Base-by-base conservation (phyloP, 2,329 filamentous ascomycete genomes). In the Penicillium palitans region DNA sequence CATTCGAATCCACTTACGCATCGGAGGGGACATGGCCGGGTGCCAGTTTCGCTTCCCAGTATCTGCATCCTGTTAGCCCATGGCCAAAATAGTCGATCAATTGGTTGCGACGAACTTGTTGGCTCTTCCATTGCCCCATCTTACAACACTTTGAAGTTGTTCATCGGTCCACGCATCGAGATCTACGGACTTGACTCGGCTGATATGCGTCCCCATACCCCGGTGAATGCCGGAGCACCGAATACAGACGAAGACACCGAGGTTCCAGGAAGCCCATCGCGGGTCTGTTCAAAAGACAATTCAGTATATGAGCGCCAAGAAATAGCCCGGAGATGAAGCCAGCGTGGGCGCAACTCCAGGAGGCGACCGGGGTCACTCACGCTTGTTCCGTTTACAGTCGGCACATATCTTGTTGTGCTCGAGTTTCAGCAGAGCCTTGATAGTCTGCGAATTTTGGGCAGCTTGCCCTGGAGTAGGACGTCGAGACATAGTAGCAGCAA, bases 361-460 rank as follows among this genome's bases (percentile, higher is more conserved):
- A 59, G 53, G 55, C 54, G 48, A 56, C 45, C 48, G 49, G 52
- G 24, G 37, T 6, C 27, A 45, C 88, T 67, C 78, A 96, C 93
- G 95, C 78, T 98, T 99, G 82, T 98, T 99, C 76, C 90, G 88
- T 83, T 99, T 99, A 86, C 95, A 99, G 78, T 99, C 95, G 61
- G 93, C 91, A 82, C 95, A 99, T 73, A 90, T 87, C 82, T 99
- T 99, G 81, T 99, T 99, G 62, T 87, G 81, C 73, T 98, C 93
- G 67, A 99, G 81, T 80, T 98, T 99, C 74, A 98, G 83, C 68
- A 99, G 85, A 73, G 86, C 92, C 83, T 98, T 98, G 77, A 99
- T 91, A 45, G 92, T 96, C 75, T 89, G 87, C 76, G 91, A 89
- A 80, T 99, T 99, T 79, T 96, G 90, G 71, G 93, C 93, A 70